Evolutionary conservation across 768 basidiomycete species (phyloP).

Genomic region (Cystofilobasidium ferigula): DNA sequence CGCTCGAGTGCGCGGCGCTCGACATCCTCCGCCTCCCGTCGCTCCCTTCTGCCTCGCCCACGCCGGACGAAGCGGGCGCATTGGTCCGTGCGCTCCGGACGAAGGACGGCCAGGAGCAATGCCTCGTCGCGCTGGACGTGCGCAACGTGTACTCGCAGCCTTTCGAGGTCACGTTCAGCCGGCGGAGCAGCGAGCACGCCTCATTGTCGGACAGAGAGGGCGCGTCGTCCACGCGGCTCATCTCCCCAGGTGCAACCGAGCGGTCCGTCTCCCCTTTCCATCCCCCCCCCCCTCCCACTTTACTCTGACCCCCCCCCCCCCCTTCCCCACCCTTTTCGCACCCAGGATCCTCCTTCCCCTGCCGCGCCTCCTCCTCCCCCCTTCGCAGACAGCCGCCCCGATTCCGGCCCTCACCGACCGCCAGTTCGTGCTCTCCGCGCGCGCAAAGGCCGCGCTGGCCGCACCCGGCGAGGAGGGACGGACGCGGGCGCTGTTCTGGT

Average conservation of each 20-base stretch:
- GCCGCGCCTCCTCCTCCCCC: slow-evolving; percentile 54
- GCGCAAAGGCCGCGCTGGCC: slow-evolving; percentile 53
- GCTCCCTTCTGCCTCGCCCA: slow-evolving; percentile 1
- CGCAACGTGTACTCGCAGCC: slow-evolving; percentile 82
- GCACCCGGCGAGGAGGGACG: slow-evolving; percentile 48
- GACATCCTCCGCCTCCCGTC: slow-evolving; percentile 56
- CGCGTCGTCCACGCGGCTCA: slow-evolving; percentile 41
- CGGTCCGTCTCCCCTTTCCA: slow-evolving; percentile 45
- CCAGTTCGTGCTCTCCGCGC: slow-evolving; percentile 68
- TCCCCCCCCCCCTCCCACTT: slow-evolving; percentile 45
- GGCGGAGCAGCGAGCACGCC: slow-evolving; percentile 46
- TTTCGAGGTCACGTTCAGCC: slow-evolving; percentile 72
- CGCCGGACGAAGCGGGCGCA: slow-evolving; percentile 5
- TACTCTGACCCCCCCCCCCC: slow-evolving; percentile 42
- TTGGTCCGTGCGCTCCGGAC: slow-evolving; percentile 29
- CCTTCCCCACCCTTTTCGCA: not conserved
- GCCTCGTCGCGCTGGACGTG: slow-evolving; percentile 80
- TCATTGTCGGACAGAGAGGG: slow-evolving; percentile 45
- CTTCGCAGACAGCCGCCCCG: slow-evolving; percentile 50
- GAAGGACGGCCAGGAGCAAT: slow-evolving; percentile 50
- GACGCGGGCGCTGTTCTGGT: slow-evolving; percentile 78
- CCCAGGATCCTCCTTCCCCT: slow-evolving; percentile 41
- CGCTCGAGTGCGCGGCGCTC: slow-evolving; percentile 77
- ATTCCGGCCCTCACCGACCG: slow-evolving; percentile 78
- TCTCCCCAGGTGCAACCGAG: slow-evolving; percentile 79